Percentiles rank a stretch among this genome's conserved stretches.
These are phyloP conservation scores for Plasmodium berghei DNA, from an alignment of 169 alveolate species.

Conservation along the genomic window DNA sequence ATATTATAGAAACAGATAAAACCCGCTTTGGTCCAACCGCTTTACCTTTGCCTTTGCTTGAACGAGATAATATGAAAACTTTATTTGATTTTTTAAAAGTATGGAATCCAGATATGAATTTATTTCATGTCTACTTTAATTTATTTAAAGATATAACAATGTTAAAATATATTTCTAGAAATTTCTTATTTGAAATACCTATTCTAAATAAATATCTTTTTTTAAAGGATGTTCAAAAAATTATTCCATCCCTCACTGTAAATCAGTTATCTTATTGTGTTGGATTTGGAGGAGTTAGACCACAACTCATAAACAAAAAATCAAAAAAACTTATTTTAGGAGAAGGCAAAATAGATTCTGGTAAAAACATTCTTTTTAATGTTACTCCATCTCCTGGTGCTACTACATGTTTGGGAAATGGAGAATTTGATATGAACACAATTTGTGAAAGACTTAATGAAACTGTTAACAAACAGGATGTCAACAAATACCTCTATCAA, in stretches of 20 bases:
- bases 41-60: slow-evolving; percentile 89
- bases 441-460: slow-evolving; percentile 87
- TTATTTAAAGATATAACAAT: slow-evolving; percentile 82
- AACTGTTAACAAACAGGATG: slow-evolving; percentile 77
- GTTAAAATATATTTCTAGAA: slow-evolving; percentile 85
- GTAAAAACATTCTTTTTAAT: slow-evolving; percentile 87
- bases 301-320: slow-evolving; percentile 88
- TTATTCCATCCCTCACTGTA: slow-evolving; percentile 86
- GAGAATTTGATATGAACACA: slow-evolving; percentile 87
- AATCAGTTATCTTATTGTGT: slow-evolving; percentile 85
- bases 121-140: slow-evolving; percentile 83
- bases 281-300: slow-evolving; percentile 91
- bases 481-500: slow-evolving; percentile 79
- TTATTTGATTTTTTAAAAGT: slow-evolving; percentile 85
- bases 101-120: slow-evolving; percentile 81
- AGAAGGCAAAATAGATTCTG: slow-evolving; percentile 87
- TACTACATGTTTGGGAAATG: slow-evolving; percentile 89
- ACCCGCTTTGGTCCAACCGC: slow-evolving; percentile 92
- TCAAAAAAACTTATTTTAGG: slow-evolving; percentile 87
- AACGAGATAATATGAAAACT: slow-evolving; percentile 84
- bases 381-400: slow-evolving; percentile 92
- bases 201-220: slow-evolving; percentile 81
- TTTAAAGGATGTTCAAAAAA: slow-evolving; percentile 88
- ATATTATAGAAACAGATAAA: slow-evolving; percentile 82
- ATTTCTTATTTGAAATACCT: slow-evolving; percentile 89